Evolutionary conservation across 305 asterid species (phyloP), one percentile per base, ranked within the genome.

Genomic region (Fraxinus latifolia): DNA sequence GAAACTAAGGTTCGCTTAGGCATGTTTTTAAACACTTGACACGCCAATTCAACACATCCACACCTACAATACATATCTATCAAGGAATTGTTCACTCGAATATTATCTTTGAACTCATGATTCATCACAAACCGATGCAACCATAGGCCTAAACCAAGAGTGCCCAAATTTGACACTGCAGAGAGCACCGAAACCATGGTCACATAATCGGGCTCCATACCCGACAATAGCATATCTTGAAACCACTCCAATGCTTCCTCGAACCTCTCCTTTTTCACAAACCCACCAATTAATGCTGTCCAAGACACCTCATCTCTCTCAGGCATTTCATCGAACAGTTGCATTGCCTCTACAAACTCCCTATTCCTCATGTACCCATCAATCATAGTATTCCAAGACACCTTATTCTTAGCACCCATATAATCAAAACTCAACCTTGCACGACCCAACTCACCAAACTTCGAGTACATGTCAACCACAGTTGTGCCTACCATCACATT

Each of bases 51-150:
- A 17, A 91, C 87, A 12, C 84, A 89, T 70, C 97, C 98, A 71
- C 97, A 94, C 78, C 92, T 88, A 80, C 92, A 92, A 31, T 93
- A 94, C 96, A 94, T 89, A 33, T 93, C 98, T 39, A 93, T 79
- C 81, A 93, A 87, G 3, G 97, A 88, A 82, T 93, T 93, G 80
- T 87, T 89, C 23, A 92, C 87, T 68, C 93, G 81, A 37, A 85
- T 77, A 29, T 89, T 93, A 7, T 85, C 86, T 50, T 82, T 80
- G 62, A 86, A 87, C 7, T 84, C 84, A 11, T n/a, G 79, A 84
- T 9, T 53, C 82, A 86, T 47, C 55, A 89, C 82, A 77, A 81
- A 89, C 25, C 93, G 86, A 81, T 94, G 97, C 14, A 90, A 31
- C 98, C 97, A 93, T 11, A 90, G 76, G 58, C 98, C 95, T 62